A percentile compares a stretch with the other conserved stretches of the same genome.
Evolutionary conservation across 2,329 filamentous ascomycete species (phyloP).

Genomic region (Stylonectria norvegica): DNA sequence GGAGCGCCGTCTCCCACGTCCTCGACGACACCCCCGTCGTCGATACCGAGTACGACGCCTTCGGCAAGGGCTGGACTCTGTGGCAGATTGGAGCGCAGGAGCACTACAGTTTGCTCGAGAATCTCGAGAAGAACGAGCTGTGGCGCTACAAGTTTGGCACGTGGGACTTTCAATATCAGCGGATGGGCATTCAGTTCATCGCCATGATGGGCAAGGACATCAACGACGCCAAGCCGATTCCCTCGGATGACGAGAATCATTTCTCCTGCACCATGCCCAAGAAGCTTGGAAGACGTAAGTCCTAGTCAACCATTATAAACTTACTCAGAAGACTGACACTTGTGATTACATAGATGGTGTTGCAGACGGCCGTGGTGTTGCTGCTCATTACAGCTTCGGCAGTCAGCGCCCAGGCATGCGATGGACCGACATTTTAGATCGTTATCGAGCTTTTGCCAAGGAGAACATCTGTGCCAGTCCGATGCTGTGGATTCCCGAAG

Average conservation of each 20-base stretch:
- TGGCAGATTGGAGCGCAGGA: constrained; percentile 51
- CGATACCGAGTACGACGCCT: constrained; percentile 44
- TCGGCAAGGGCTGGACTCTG: constrained; percentile 42
- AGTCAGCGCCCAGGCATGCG: constrained; percentile 39
- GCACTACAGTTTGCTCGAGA: constrained; percentile 47
- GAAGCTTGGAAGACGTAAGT: constrained; percentile 35
- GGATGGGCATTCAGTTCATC: constrained; percentile 53
- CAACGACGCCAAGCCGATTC: constrained; percentile 43
- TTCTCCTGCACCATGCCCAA: constrained; percentile 39
- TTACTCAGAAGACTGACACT: no score
- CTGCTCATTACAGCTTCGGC: constrained; percentile 50
- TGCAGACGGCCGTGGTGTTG: constrained; percentile 52
- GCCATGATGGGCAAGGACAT: constrained; percentile 53
- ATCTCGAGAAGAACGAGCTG: constrained; percentile 45
- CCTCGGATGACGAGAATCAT: constrained; percentile 44
- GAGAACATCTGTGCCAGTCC: constrained; percentile 45
- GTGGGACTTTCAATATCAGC: constrained; percentile 47
- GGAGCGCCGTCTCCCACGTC: constrained; percentile 31
- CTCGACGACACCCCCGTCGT: constrained; percentile 46
- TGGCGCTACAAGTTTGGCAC: constrained; percentile 46
- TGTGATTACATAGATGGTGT: constrained; percentile 37
- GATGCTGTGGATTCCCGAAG: constrained; percentile 29
- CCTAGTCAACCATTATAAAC: no score
- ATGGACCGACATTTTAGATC: constrained; percentile 51
- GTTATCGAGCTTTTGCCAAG: constrained; percentile 51